Conservation (phyloP, 1,284 basidiomycete species). For the Rhodotorula mucilaginosa region DNA sequence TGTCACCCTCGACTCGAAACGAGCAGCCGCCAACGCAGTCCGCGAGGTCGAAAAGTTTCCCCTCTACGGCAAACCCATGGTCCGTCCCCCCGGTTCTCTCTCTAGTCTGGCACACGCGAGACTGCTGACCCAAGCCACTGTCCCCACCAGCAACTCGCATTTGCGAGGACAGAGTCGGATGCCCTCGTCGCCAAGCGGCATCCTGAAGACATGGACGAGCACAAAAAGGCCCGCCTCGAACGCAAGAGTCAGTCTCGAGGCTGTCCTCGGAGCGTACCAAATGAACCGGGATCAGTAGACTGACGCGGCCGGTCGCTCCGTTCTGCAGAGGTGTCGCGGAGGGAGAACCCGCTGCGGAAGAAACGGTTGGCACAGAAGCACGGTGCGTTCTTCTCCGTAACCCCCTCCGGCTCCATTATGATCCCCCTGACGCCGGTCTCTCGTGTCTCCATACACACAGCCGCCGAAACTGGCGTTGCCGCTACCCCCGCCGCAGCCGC, state of each 20-base stretch:
- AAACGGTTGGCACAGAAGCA: slow-evolving; percentile 69
- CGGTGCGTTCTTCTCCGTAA: slow-evolving; percentile 20
- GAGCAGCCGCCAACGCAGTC: slow-evolving; percentile 80
- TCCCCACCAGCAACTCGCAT: slow-evolving; percentile 80
- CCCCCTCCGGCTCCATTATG: not conserved
- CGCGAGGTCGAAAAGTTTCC: slow-evolving; percentile 92
- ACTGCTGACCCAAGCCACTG: not conserved
- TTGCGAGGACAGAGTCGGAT: slow-evolving; percentile 83
- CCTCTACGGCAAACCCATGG: slow-evolving; percentile 94
- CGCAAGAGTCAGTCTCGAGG: slow-evolving; percentile 67
- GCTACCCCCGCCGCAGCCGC: slow-evolving; percentile 20
- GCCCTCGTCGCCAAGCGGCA: slow-evolving; percentile 75
- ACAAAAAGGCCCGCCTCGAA: slow-evolving; percentile 69
- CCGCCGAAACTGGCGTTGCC: slow-evolving; percentile 61
- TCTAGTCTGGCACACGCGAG: not conserved
- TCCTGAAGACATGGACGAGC: slow-evolving; percentile 63
- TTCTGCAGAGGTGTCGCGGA: slow-evolving; percentile 66
- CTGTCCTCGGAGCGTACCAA: too few species aligned
- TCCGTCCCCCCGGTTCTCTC: slow-evolving; percentile 48
- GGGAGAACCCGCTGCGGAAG: slow-evolving; percentile 78
- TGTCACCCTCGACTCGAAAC: slow-evolving; percentile 78
- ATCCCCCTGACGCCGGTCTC: not conserved
- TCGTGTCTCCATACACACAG: slow-evolving; percentile 49
- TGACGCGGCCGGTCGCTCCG: too few species aligned
- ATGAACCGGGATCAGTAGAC: too few species aligned